Base-by-base conservation (phyloP, 805 yeast genomes). In the Sugiyamaella chiloensis region DNA sequence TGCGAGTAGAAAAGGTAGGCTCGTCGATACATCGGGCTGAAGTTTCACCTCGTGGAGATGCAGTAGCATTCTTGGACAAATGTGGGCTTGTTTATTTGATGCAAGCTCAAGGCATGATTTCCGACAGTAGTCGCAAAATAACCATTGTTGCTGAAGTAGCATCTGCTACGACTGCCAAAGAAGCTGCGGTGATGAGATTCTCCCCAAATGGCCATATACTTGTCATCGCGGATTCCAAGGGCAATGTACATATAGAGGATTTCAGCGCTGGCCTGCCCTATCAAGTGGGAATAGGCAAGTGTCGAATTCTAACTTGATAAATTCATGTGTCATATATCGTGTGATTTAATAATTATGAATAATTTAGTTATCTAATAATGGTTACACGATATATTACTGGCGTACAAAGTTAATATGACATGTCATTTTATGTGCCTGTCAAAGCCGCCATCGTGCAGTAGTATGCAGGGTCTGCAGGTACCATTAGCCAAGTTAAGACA, bases 261-360 rank as follows among this genome's bases (percentile, higher is more conserved):
- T 90, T 89, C 67, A 85, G 93, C 11, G 90, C 88, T 45, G 96
- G 95, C 1, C 65, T 82, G 19, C 93, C 93, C 9, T 82, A 80
- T 53, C 63, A 55, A 21, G 60, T 64, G 5, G 68, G 67, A 1
- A 56, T 65, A 23, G 62, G 63, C 29, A 62, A 60, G 32, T 57
- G 67, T 31, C 58, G 66, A 16, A 47, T 61, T 2, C 48, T 64
- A 21, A 42, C 52, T 8, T 53, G 35, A 40, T 14, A 16, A 4
- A 11, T 23, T 12, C 12, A 11, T 39, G 27, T 34, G 20, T 34
- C 20, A n/a, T n/a, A n/a, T n/a, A n/a, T n/a, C n/a, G n/a, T n/a
- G n/a, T n/a, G n/a, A n/a, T n/a, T n/a, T n/a, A n/a, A n/a, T n/a
- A n/a, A n/a, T n/a, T n/a, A n/a, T n/a, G n/a, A n/a, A n/a, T n/a